Base-by-base conservation (phyloP, 2,329 filamentous ascomycete species). In the Blumeria graminis region DNA sequence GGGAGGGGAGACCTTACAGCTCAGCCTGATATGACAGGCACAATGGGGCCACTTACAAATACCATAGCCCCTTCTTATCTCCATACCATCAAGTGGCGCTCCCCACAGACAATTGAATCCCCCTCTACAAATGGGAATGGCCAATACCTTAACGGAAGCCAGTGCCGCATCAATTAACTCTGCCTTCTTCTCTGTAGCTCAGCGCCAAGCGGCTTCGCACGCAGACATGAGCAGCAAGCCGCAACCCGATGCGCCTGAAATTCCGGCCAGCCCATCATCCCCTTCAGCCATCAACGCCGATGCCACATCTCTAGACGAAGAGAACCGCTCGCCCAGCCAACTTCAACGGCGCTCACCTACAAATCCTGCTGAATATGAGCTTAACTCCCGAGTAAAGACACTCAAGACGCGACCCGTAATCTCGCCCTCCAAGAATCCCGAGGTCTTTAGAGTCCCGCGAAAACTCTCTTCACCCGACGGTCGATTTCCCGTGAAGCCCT, bases 401-500 rank as follows among this genome's bases (percentile, higher is more conserved):
- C n/a, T n/a, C 38, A 11, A 11, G n/a, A 41, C 11, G 11, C 38
- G 38, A n/a, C 38, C 38, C n/a, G 10, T n/a, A 41, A 11, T n/a
- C 32, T 63, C 63, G 16, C 61, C 63, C 1, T 55, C 56, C 32
- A 62, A 61, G 18, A 48, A 58, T 8, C 57, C 58, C 10, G 62
- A 63, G 28, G 28, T 56, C 3, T 36, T 58, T 9, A 59, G 55
- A 63, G 76, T 71, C 61, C 72, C 75, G 33, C 67, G 72, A 58
- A 76, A 74, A 60, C 60, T 71, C 48, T 73, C 67, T 18, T 66
- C 66, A 1, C 75, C 76, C 14, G 75, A 76, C 60, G 78, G 75
- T 65, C 71, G 78, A 57, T 82, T 81, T 62, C 78, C 78, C 56
- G 72, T 82, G 62, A 78, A 75, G 65, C 69, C 80, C 63, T 63